Base-by-base conservation (phyloP, 768 basidiomycete genomes). In the Phanerochaete carnosa region DNA sequence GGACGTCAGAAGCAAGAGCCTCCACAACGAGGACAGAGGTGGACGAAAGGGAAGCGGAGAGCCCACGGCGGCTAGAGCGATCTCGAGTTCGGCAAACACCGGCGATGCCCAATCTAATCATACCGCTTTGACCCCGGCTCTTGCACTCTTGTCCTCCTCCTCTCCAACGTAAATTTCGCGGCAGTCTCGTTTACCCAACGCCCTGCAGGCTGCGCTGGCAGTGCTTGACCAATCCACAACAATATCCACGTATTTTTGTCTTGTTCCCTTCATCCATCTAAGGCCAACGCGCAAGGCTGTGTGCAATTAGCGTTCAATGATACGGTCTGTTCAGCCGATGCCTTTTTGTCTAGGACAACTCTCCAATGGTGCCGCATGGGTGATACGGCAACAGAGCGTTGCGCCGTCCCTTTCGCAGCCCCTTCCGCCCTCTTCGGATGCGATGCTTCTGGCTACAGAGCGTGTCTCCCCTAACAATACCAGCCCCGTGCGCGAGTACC, bases 51-150 rank as follows among this genome's bases (percentile, higher is more conserved):
- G 54, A 55, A 35, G 22, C 35, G 35, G 32, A 55, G 52, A 30
- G 52, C 35, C 37, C 54, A 39, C 35, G 33, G 54, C 54, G 54
- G 35, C 32, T 55, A 55, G 54, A 55, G 25, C 43, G 35, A 43
- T 55, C 54, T 32, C n/a, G 30, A 39, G n/a, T 39, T 19, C 54
- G 54, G 54, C 54, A 55, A 55, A 37, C 15, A 9, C 54, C 54
- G 54, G 26, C 33, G 33, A n/a, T 35, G 19, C 53, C 53, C 32
- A 55, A 55, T 55, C 53, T 55, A 55, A 55, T 55, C 53, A 55
- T 55, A 55, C 54, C 54, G 54, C 54, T 55, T 43, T 55, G 54
- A 39, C 54, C 23, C 54, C 54, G 54, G 54, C 33, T 55, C 52
- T 54, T 26, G 16, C 33, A 39, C 54, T 55, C 23, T n/a, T 39